Evolutionary conservation across 2,329 filamentous ascomycete species (phyloP).

Genomic region (Onygena corvina): DNA sequence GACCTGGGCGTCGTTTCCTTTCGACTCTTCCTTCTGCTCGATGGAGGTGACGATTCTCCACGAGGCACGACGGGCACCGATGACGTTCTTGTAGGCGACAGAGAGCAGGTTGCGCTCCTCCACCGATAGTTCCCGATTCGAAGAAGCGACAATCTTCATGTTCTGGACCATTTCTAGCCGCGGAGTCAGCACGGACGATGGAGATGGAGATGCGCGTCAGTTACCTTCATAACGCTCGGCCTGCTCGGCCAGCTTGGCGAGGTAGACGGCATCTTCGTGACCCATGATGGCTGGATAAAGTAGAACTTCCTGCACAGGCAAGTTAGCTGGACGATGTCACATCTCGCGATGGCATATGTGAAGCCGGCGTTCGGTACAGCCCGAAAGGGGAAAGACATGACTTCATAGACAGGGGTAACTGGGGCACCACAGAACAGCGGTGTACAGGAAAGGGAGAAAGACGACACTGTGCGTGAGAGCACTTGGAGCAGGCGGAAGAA

Average conservation of each 20-base stretch:
- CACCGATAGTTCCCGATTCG: conserved; percentile 69
- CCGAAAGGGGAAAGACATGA: background rate
- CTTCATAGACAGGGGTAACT: conserved; percentile 1
- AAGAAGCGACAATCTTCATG: conserved; percentile 96
- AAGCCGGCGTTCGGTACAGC: too few species aligned
- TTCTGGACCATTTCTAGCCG: conserved; percentile 93
- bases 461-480: too few species aligned
- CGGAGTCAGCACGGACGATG: conserved; percentile 16
- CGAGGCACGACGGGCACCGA: conserved; percentile 88
- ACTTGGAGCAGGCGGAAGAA: background rate
- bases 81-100: conserved; percentile 98
- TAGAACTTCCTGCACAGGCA: too few species aligned
- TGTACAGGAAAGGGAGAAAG: background rate
- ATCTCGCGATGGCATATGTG: too few species aligned
- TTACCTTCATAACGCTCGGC: conserved; percentile 99
- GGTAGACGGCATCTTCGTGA: conserved; percentile 98
- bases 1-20: conserved; percentile 89
- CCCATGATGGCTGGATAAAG: conserved; percentile 59
- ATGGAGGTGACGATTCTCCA: conserved; percentile 98
- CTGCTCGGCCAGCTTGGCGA: conserved; percentile 99
- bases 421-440: background rate
- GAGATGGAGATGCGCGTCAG: background rate
- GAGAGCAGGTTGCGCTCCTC: conserved; percentile 97
- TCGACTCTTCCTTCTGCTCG: conserved; percentile 99
- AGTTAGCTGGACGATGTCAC: too few species aligned